Percentiles rank a stretch among this genome's conserved stretches.
Conservation (phyloP, 1,139 yeast genomes). For the Candida frijolesensis region DNA sequence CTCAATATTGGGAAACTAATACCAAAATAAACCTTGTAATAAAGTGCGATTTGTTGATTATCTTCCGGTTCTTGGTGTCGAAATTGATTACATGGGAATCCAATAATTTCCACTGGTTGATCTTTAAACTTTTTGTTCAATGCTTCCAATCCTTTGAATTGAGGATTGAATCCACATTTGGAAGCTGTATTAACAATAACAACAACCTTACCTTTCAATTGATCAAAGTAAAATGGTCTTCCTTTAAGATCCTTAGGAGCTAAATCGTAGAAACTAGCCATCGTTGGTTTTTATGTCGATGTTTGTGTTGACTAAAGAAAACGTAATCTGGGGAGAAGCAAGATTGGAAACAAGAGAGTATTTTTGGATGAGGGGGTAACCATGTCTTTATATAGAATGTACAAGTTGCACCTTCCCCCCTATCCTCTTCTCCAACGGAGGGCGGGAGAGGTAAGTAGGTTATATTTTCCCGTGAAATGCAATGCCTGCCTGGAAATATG, state of each 20-base stretch:
- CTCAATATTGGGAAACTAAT: conserved; percentile 88
- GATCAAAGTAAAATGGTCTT: conserved; percentile 63
- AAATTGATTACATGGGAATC: conserved; percentile 88
- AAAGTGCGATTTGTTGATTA: conserved; percentile 41
- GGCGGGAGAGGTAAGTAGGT: no score
- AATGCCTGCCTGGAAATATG: background rate
- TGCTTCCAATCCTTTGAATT: conserved; percentile 75
- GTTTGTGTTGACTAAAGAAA: background rate
- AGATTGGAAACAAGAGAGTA: background rate
- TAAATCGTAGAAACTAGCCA: conserved; percentile 44
- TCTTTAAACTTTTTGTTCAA: conserved; percentile 77
- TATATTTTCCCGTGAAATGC: no score
- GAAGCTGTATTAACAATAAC: conserved; percentile 92
- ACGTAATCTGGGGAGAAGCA: background rate
- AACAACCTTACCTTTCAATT: conserved; percentile 87
- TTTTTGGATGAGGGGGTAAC: background rate
- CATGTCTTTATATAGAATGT: background rate
- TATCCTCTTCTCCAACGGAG: no score
- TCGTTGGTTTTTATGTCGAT: background rate
- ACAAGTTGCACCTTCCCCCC: no score
- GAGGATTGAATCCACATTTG: conserved; percentile 88
- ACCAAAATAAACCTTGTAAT: conserved; percentile 43
- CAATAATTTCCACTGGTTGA: conserved; percentile 67
- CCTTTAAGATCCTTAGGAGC: conserved; percentile 48
- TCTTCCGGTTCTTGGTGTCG: conserved; percentile 48